Percentiles rank a stretch among this genome's conserved stretches.
Evolutionary conservation across 257 asterid species (phyloP).

Genomic region (Salvia miltiorrhiza): DNA sequence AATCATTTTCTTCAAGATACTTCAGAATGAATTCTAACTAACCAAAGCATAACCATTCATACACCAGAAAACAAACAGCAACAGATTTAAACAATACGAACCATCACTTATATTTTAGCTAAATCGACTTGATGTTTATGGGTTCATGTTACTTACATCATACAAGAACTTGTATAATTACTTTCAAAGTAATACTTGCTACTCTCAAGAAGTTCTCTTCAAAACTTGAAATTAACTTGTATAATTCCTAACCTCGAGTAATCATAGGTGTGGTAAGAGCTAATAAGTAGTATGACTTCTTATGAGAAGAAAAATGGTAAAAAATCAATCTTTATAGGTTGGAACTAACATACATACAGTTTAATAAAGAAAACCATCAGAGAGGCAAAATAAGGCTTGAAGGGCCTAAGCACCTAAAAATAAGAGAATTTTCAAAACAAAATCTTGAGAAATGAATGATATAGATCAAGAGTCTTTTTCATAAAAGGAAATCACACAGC

Average conservation of each 20-base stretch:
- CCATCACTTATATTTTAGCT: neutral
- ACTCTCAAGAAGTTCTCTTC: neutral
- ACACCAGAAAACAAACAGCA: neutral
- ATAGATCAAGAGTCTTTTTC: neutral
- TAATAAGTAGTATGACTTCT: neutral
- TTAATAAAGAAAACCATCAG: neutral
- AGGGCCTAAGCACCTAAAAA: neutral
- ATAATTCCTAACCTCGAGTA: neutral
- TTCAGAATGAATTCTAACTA: neutral
- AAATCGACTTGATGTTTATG: neutral
- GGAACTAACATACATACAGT: neutral
- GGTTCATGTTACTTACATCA: neutral
- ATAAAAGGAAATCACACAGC: neutral
- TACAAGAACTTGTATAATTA: neutral
- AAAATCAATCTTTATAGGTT: neutral
- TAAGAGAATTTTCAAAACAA: neutral
- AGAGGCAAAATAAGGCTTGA: neutral
- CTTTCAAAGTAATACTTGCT: neutral
- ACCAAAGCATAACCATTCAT: neutral
- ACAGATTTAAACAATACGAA: neutral
- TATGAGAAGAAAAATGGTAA: neutral
- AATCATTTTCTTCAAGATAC: neutral
- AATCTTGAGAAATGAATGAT: neutral
- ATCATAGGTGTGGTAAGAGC: neutral
- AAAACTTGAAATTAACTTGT: neutral